These are phyloP conservation scores for Saccharum hybrid DNA, from an alignment of 202 grass and related monocot species.

Conservation along the genomic window DNA sequence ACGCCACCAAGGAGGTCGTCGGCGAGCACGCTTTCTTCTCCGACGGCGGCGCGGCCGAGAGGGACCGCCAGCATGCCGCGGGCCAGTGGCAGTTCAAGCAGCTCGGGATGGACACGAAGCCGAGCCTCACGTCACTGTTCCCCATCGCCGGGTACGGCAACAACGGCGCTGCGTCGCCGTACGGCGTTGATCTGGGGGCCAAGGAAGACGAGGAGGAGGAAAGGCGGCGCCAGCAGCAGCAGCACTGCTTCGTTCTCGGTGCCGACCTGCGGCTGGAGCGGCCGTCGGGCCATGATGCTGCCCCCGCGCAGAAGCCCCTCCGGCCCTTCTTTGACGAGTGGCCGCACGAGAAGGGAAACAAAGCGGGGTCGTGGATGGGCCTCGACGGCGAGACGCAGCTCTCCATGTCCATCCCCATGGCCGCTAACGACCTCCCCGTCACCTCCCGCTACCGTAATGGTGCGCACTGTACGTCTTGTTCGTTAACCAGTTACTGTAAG, in stretches of 20 bases:
- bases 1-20: slow-evolving; percentile 64
- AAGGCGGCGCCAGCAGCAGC: slow-evolving; percentile 53
- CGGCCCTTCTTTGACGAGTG: slow-evolving; percentile 89
- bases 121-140: slow-evolving; percentile 27
- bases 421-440: slow-evolving; percentile 63
- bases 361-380: slow-evolving; percentile 74
- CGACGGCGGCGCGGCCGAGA: slow-evolving; percentile 40
- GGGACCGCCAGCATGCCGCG: slow-evolving; percentile 52
- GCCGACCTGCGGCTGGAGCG: slow-evolving; percentile 82
- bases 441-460: slow-evolving; percentile 63
- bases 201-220: slow-evolving; percentile 54
- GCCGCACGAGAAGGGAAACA: slow-evolving; percentile 67
- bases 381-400: slow-evolving; percentile 89
- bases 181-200: slow-evolving; percentile 17
- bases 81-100: slow-evolving; percentile 86
- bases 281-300: slow-evolving; percentile 27
- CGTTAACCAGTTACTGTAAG: neutral
- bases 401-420: slow-evolving; percentile 91
- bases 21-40: slow-evolving; percentile 85
- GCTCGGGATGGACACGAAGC: slow-evolving; percentile 56
- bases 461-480: slow-evolving; percentile 12
- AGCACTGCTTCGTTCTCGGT: slow-evolving; percentile 92
- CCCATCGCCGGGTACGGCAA: slow-evolving; percentile 19
- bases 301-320: slow-evolving; percentile 62
- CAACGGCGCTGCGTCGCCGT: slow-evolving; percentile 5